Evolutionary conservation across 441 rosid genomes (phyloP).

Genomic region (Breynia disticha): DNA sequence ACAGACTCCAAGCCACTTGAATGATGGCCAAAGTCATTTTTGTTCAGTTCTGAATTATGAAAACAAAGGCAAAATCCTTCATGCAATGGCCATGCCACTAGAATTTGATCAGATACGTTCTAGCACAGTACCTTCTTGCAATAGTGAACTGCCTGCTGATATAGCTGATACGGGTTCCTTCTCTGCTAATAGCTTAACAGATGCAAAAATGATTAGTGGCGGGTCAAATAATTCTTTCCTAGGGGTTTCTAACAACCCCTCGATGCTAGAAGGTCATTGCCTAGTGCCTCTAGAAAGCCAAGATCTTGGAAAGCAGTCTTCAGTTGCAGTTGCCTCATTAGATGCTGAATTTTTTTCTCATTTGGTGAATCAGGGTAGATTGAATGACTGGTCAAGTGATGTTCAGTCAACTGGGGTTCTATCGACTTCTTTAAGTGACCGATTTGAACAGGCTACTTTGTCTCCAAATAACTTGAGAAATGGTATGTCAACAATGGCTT

Average conservation of each 20-base stretch:
- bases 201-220: slow-evolving; percentile 22
- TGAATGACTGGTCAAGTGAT: slow-evolving; percentile 37
- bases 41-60: slow-evolving; percentile 30
- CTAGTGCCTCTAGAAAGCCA: slow-evolving; percentile 24
- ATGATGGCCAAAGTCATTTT: slow-evolving; percentile 27
- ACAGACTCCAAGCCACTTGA: slow-evolving; percentile 20
- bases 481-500: slow-evolving; percentile 27
- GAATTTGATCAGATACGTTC: slow-evolving; percentile 48
- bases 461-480: slow-evolving; percentile 26
- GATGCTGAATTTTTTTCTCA: slow-evolving; percentile 33
- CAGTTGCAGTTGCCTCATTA: slow-evolving; percentile 20
- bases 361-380: slow-evolving; percentile 27
- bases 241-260: slow-evolving; percentile 27
- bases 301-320: slow-evolving; percentile 25
- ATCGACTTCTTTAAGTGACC: slow-evolving; percentile 22
- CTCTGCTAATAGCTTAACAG: slow-evolving; percentile 27
- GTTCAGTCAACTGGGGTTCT: slow-evolving; percentile 27
- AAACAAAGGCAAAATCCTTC: slow-evolving; percentile 40
- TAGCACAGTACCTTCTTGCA: slow-evolving; percentile 21
- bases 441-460: slow-evolving; percentile 22
- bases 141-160: slow-evolving; percentile 25
- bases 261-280: slow-evolving; percentile 31
- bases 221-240: slow-evolving; percentile 30
- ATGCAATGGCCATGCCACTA: slow-evolving; percentile 53
- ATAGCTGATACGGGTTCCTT: slow-evolving; percentile 20